These are phyloP conservation scores for Phialophora verrucosa DNA, from an alignment of 2,329 filamentous ascomycete genomes.

Conservation along the genomic window DNA sequence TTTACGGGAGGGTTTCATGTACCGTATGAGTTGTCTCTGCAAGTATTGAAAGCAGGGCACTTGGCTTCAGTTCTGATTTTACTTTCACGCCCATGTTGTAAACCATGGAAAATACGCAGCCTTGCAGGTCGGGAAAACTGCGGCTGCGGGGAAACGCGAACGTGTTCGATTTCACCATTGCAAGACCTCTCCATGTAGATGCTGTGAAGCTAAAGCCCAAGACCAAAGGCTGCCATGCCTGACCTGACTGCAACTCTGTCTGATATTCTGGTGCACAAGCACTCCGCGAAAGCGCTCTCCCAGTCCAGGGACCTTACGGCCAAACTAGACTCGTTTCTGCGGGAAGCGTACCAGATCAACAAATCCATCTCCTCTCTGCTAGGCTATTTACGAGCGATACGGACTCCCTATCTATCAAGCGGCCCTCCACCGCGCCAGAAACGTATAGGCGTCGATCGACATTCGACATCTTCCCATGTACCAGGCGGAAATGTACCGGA, in stretches of 20 bases:
- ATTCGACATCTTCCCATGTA: constrained; percentile 47
- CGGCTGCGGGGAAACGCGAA: constrained; percentile 9
- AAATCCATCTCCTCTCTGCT: constrained; percentile 81
- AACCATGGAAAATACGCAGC: neutral
- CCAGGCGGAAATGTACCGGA: constrained; percentile 45
- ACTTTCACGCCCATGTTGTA: neutral
- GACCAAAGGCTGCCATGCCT: constrained; percentile 21
- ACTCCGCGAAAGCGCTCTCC: constrained; percentile 27
- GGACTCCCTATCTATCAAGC: constrained; percentile 88
- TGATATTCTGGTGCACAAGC: constrained; percentile 33
- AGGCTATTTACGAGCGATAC: constrained; percentile 78
- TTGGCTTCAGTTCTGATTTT: neutral
- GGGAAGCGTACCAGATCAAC: constrained; percentile 93
- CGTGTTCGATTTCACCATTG: constrained; percentile 6
- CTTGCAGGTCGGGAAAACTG: constrained; percentile 14
- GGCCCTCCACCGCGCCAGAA: constrained; percentile 55
- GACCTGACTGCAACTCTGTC: constrained; percentile 34
- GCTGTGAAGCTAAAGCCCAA: neutral
- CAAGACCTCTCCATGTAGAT: neutral
- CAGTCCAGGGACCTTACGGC: constrained; percentile 34
- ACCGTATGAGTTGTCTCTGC: neutral
- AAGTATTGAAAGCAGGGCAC: neutral
- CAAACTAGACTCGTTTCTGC: constrained; percentile 80
- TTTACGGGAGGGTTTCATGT: neutral
- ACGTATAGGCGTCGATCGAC: constrained; percentile 41